A percentile compares a stretch with the other conserved stretches of the same genome.
These are phyloP conservation scores for Trichophyton verrucosum DNA, from an alignment of 2,329 filamentous ascomycete genomes.

Conservation along the genomic window DNA sequence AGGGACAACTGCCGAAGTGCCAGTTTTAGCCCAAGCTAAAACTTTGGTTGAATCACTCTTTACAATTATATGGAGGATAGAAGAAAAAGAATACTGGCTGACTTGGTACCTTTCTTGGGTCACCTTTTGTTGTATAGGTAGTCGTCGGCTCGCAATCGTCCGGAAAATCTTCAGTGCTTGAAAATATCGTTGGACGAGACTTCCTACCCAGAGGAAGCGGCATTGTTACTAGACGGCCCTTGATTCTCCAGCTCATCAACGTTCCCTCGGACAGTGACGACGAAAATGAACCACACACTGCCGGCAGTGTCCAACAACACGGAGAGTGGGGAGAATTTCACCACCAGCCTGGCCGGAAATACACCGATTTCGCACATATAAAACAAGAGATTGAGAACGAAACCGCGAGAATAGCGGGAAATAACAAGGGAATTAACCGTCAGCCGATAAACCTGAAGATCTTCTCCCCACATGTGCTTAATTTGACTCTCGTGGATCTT, in stretches of 20 bases:
- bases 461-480: slow-evolving; percentile 92
- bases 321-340: slow-evolving; percentile 90
- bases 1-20: background rate
- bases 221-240: slow-evolving; percentile 84
- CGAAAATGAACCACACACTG: slow-evolving; percentile 61
- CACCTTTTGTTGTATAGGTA: slow-evolving; percentile 47
- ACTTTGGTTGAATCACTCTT: background rate
- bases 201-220: slow-evolving; percentile 93
- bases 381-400: slow-evolving; percentile 96
- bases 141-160: slow-evolving; percentile 97
- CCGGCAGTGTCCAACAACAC: slow-evolving; percentile 56
- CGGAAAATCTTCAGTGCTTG: slow-evolving; percentile 94
- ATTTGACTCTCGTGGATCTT: slow-evolving; percentile 88
- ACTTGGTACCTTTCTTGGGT: slow-evolving; percentile 11
- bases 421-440: slow-evolving; percentile 95
- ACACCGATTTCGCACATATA: slow-evolving; percentile 84
- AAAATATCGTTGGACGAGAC: slow-evolving; percentile 96
- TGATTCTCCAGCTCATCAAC: slow-evolving; percentile 98
- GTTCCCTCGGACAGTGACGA: slow-evolving; percentile 64
- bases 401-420: slow-evolving; percentile 85
- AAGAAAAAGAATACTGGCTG: background rate
- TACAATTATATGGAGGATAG: background rate
- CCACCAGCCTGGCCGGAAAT: slow-evolving; percentile 78
- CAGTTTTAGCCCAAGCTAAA: background rate
- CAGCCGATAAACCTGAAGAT: slow-evolving; percentile 98